Percentiles rank a stretch among this genome's conserved stretches.
These are phyloP conservation scores for Fusarium algeriense DNA, from an alignment of 2,329 filamentous ascomycete genomes.

Conservation along the genomic window DNA sequence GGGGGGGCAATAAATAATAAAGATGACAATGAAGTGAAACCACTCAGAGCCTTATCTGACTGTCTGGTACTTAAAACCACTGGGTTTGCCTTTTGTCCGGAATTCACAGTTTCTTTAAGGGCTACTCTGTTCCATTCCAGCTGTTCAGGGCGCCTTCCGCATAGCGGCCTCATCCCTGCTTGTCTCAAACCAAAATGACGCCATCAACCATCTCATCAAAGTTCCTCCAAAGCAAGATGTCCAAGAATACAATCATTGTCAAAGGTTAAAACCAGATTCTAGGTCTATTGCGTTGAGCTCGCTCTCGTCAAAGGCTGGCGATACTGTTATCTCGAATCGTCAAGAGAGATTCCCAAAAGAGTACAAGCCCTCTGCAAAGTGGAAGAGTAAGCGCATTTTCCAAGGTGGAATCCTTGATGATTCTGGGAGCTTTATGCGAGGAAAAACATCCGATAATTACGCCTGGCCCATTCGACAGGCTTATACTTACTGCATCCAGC, in stretches of 20 bases:
- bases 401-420: conserved; percentile 9
- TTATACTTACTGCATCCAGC: conserved; percentile 27
- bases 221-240: neutral
- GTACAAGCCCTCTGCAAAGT: conserved; percentile 27
- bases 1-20: no score
- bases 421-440: neutral
- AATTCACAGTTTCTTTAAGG: neutral
- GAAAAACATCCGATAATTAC: neutral
- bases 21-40: neutral
- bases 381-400: conserved; percentile 20
- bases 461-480: conserved; percentile 32
- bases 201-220: neutral
- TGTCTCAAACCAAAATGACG: conserved; percentile 19
- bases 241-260: neutral
- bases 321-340: neutral
- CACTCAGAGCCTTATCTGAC: neutral
- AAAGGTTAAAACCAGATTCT: conserved; percentile 9
- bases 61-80: neutral
- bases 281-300: neutral
- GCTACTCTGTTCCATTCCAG: neutral
- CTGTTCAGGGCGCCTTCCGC: neutral
- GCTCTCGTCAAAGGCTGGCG: neutral
- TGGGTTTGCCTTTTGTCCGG: neutral
- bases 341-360: conserved; percentile 30
- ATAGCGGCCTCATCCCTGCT: neutral